Conservation (phyloP, 2,329 filamentous ascomycete species). For the Stromatinia cepivora region DNA sequence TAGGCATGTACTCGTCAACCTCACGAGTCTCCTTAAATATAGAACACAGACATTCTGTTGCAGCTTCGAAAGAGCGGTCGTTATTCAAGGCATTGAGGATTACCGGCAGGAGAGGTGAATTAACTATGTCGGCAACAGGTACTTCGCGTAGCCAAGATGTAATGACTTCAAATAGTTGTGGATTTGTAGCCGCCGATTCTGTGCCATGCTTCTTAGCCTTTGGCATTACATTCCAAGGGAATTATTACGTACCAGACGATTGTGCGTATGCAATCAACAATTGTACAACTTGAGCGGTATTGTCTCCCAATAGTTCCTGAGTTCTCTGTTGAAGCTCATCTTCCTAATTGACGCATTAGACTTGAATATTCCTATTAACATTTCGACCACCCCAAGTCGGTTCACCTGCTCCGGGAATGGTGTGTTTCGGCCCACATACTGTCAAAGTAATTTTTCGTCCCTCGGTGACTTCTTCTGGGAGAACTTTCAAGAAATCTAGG, state of each 20-base stretch:
- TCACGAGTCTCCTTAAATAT: conserved; percentile 91
- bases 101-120: conserved; percentile 79
- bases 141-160: conserved; percentile 97
- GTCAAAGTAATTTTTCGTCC: conserved; percentile 98
- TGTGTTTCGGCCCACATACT: conserved; percentile 75
- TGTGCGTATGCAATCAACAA: conserved; percentile 88
- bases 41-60: conserved; percentile 88
- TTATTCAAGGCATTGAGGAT: conserved; percentile 75
- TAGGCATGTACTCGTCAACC: conserved; percentile 82
- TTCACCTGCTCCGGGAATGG: conserved; percentile 45
- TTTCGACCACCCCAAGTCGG: conserved; percentile 42
- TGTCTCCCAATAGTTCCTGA: conserved; percentile 84
- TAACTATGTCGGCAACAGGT: conserved; percentile 77
- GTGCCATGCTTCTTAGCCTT: conserved; percentile 34
- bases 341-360: conserved; percentile 71
- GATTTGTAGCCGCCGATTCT: conserved; percentile 80
- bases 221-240: conserved; percentile 21
- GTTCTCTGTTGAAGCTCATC: conserved; percentile 88
- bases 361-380: conserved; percentile 40
- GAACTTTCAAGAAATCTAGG: conserved; percentile 92
- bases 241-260: conserved; percentile 72
- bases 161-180: conserved; percentile 89
- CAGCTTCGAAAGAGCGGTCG: conserved; percentile 79
- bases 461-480: conserved; percentile 98
- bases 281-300: conserved; percentile 81